These are phyloP conservation scores for Erysimum pusillum DNA, from an alignment of 441 rosid species.

Conservation along the genomic window DNA sequence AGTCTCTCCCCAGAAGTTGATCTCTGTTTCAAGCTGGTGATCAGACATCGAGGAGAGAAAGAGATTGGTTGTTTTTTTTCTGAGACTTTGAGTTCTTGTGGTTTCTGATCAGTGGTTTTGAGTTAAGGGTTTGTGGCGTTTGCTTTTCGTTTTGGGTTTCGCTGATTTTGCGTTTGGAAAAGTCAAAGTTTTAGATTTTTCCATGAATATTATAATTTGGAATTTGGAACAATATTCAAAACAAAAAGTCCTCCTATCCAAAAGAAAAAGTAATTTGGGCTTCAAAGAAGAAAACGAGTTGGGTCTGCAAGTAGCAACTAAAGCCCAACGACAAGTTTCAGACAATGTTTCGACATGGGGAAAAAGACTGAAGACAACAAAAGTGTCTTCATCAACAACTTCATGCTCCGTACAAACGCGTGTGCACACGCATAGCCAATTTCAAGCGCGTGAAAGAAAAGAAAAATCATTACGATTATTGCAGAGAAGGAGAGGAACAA, in stretches of 20 bases:
- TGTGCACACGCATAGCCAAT: background rate
- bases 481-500: background rate
- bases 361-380: background rate
- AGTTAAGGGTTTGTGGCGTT: background rate
- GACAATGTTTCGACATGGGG: conserved; percentile 3
- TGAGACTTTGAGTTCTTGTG: background rate
- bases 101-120: conserved; percentile 11
- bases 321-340: background rate
- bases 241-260: background rate
- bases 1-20: conserved; percentile 72
- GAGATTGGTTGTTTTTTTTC: background rate
- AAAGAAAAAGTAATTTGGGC: background rate
- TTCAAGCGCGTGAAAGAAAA: background rate
- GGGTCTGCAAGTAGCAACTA: background rate
- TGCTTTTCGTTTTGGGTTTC: background rate
- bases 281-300: background rate
- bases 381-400: background rate
- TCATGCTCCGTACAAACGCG: background rate
- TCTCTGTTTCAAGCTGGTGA: conserved; percentile 24
- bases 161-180: conserved; percentile 26
- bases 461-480: background rate
- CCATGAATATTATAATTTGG: background rate
- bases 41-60: conserved; percentile 36
- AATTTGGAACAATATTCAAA: too few species aligned
- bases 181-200: conserved; percentile 2